Conservation (phyloP, 306 rosid species). For the Dalbergia cochinchinensis region DNA sequence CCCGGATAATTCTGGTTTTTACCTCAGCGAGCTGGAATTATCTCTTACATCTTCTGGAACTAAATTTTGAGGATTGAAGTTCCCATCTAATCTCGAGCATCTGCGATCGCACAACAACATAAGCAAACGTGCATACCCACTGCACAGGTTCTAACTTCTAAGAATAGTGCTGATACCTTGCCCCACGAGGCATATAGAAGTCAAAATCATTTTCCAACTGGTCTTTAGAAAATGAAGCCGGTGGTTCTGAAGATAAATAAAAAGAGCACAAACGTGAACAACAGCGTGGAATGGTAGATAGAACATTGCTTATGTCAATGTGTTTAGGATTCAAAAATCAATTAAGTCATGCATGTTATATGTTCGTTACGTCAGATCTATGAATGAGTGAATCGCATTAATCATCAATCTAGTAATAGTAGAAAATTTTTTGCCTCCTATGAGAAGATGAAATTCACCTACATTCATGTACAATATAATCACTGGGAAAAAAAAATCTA, state of each 20-base stretch:
- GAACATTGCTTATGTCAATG: slow-evolving; percentile 21
- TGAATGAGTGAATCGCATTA: slow-evolving; percentile 34
- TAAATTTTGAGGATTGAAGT: slow-evolving; percentile 53
- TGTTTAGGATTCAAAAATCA: slow-evolving; percentile 27
- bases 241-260: slow-evolving; percentile 57
- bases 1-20: slow-evolving; percentile 37
- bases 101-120: slow-evolving; percentile 49
- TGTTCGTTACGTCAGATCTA: slow-evolving; percentile 32
- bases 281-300: slow-evolving; percentile 35
- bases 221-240: slow-evolving; percentile 54
- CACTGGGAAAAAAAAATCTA: not conserved
- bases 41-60: slow-evolving; percentile 72
- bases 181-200: slow-evolving; percentile 45
- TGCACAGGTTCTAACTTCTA: slow-evolving; percentile 27
- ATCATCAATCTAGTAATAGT: slow-evolving; percentile 23
- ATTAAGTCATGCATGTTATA: slow-evolving; percentile 15
- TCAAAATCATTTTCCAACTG: slow-evolving; percentile 59
- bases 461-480: slow-evolving; percentile 28
- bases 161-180: slow-evolving; percentile 62
- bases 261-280: slow-evolving; percentile 39
- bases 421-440: slow-evolving; percentile 6
- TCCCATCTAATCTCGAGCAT: slow-evolving; percentile 52
- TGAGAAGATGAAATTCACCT: slow-evolving; percentile 13
- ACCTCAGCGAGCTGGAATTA: slow-evolving; percentile 79
- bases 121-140: slow-evolving; percentile 29